These are phyloP conservation scores for Cercospora zeina DNA, from an alignment of 2,329 filamentous ascomycete genomes.

Conservation along the genomic window DNA sequence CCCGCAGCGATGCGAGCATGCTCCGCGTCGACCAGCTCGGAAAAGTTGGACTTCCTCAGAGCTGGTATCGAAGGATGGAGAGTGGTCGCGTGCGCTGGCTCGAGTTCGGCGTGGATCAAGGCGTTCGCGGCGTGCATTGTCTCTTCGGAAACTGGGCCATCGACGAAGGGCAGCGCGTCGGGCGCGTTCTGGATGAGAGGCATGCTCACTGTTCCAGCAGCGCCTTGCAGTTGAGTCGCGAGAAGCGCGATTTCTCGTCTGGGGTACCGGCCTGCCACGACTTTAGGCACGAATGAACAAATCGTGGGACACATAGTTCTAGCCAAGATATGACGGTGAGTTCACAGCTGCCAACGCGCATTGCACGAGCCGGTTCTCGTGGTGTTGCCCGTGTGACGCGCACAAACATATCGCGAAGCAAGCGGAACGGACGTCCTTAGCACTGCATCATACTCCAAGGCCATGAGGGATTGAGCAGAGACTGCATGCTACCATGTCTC, in stretches of 20 bases:
- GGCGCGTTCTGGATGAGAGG: constrained; percentile 68
- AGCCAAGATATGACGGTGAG: background rate
- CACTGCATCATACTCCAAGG: background rate
- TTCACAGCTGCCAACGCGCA: background rate
- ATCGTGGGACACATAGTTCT: background rate
- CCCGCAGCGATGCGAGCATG: constrained; percentile 65
- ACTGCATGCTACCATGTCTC: constrained; percentile 21
- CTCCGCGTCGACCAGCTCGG: constrained; percentile 66
- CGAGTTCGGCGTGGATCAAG: constrained; percentile 68
- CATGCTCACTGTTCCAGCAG: constrained; percentile 49
- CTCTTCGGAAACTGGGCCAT: constrained; percentile 64
- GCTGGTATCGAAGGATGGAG: constrained; percentile 62
- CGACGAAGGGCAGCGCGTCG: constrained; percentile 84
- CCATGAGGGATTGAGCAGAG: constrained; percentile 1
- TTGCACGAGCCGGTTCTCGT: constrained; percentile 2
- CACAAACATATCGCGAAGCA: background rate
- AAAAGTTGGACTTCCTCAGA: constrained; percentile 58
- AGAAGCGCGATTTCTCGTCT: background rate
- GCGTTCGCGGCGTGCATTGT: constrained; percentile 67
- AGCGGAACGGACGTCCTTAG: background rate
- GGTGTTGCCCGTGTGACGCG: background rate
- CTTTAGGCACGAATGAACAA: background rate
- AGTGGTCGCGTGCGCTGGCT: constrained; percentile 50
- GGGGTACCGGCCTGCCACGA: background rate
- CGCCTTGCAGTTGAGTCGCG: constrained; percentile 11